Evolutionary conservation across 768 basidiomycete species (phyloP), one percentile per base, ranked within the genome.

Genomic region (Leccinum subgranulosum): DNA sequence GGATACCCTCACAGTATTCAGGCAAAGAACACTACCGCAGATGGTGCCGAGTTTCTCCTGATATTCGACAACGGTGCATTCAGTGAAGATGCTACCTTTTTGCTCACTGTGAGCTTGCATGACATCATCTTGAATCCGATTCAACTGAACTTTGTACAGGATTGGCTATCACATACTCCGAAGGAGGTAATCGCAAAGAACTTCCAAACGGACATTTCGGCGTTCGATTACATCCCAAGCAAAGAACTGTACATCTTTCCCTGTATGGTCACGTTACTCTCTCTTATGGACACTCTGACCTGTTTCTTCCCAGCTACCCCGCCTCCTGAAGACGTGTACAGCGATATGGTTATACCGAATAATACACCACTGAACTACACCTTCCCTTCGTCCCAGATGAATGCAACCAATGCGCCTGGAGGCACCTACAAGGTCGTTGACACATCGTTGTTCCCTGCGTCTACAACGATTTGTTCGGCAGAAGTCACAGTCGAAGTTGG

Each of bases 81-180:
- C 62, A 79, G 76, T 29, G 85, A 85, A 67, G 84, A 85, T 49
- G 66, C 75, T 3, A 86, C 85, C 1, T 86, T 86, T 65, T 73
- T 81, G 43, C 69, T 75, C 31, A 67, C 66, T 14, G 68, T 57
- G 31, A 55, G 67, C 41, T 3, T n/a, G 53, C 21, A 50, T 2
- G 10, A 21, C 7, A 8, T 43, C 23, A 34, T 49, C 15, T 21
- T 14, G 3, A 15, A 36, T 11, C 3, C 34, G 4, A 6, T 49
- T 52, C 10, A 33, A 29, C 21, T 25, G 10, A 31, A 34, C 28
- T 33, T 54, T 12, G 53, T 55, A 17, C 81, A 85, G 56, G 86
- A 88, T 58, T 88, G 87, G 85, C 73, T 87, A 23, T 76, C 86
- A 3, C 87, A 88, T 62, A 75, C 83, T 15, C 83, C 84, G 10